Evolutionary conservation across 345 rosid species (phyloP).

Genomic region (Xanthoceras sorbifolium): DNA sequence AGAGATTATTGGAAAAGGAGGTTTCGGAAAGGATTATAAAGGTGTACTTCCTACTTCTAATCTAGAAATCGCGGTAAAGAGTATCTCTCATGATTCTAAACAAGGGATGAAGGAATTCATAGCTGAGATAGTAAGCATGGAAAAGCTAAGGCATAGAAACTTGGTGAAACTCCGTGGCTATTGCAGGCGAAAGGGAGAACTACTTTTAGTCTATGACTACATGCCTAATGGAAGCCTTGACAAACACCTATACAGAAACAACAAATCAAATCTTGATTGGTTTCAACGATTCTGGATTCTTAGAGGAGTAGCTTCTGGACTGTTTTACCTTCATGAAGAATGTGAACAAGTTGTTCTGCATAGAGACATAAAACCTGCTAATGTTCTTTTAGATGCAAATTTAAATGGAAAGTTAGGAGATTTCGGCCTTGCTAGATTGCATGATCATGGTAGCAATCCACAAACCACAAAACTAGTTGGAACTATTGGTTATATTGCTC

Average conservation of each 20-base stretch:
- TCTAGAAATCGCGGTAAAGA: conserved; percentile 58
- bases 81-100: conserved; percentile 43
- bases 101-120: conserved; percentile 53
- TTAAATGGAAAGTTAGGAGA: conserved; percentile 47
- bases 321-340: conserved; percentile 42
- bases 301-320: conserved; percentile 38
- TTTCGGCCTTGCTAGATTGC: conserved; percentile 40
- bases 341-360: conserved; percentile 52
- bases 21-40: conserved; percentile 57
- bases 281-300: conserved; percentile 41
- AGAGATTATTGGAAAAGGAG: conserved; percentile 52
- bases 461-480: conserved; percentile 33
- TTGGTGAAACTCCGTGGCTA: conserved; percentile 55
- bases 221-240: conserved; percentile 53
- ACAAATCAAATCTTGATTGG: conserved; percentile 30
- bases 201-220: conserved; percentile 46
- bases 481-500: conserved; percentile 52
- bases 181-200: conserved; percentile 51
- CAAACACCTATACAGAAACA: conserved; percentile 24
- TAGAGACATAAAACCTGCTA: conserved; percentile 45
- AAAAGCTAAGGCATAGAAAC: conserved; percentile 51
- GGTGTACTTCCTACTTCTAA: conserved; percentile 47
- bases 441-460: conserved; percentile 41
- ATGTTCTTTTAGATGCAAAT: conserved; percentile 37
- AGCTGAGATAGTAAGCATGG: conserved; percentile 46